phyloP scores from a whole-genome alignment of 2,329 filamentous ascomycete species.

The Fusarium brachygibbosum region DNA sequence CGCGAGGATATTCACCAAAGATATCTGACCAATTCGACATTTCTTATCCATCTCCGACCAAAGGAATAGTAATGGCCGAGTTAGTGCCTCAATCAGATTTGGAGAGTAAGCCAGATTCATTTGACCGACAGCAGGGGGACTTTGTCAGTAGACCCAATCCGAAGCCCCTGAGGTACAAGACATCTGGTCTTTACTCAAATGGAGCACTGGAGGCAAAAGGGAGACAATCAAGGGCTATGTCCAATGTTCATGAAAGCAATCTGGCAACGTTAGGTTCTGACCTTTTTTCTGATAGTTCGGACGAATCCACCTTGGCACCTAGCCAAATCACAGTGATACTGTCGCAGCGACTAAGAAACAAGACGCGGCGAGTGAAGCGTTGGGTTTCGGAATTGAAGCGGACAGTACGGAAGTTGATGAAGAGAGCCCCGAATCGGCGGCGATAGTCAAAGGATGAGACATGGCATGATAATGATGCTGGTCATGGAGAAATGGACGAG shows the following conservation, averaged over 20 bases:
- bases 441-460: slow-evolving; percentile 35
- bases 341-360: slow-evolving; percentile 31
- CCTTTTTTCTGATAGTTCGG: slow-evolving; percentile 9
- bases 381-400: slow-evolving; percentile 55
- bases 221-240: slow-evolving; percentile 25
- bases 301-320: slow-evolving; percentile 12
- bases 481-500: not conserved
- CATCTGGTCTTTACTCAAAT: slow-evolving; percentile 51
- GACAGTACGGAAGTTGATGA: slow-evolving; percentile 53
- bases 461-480: not conserved
- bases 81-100: slow-evolving; percentile 19
- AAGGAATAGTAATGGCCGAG: slow-evolving; percentile 24
- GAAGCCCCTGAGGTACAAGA: slow-evolving; percentile 48
- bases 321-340: slow-evolving; percentile 6
- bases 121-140: not conserved
- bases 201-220: slow-evolving; percentile 25
- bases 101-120: slow-evolving; percentile 9
- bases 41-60: slow-evolving; percentile 49
- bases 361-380: slow-evolving; percentile 49
- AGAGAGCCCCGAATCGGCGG: slow-evolving; percentile 52
- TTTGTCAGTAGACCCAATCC: slow-evolving; percentile 4
- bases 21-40: slow-evolving; percentile 55
- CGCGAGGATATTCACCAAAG: slow-evolving; percentile 34
- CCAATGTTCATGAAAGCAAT: slow-evolving; percentile 11
- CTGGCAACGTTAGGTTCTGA: slow-evolving; percentile 10